A percentile compares a stretch with the other conserved stretches of the same genome.
These are phyloP conservation scores for Eustoma russellianum DNA, from an alignment of 257 asterid genomes.

Conservation along the genomic window DNA sequence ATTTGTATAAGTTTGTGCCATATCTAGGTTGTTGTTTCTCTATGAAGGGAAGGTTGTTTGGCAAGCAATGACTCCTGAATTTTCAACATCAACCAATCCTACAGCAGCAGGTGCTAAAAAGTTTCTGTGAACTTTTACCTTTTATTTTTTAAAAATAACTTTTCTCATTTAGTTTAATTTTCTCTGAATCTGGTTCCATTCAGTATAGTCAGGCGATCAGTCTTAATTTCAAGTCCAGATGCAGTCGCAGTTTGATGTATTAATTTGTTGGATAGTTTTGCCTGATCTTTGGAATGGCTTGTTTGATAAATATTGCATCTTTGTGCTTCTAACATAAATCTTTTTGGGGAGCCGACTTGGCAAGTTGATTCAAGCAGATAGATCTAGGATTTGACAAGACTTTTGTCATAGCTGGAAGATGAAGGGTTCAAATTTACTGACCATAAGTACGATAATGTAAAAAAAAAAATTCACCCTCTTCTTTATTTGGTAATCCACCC, in stretches of 20 bases:
- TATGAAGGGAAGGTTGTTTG: conserved; percentile 88
- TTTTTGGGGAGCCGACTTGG: background rate
- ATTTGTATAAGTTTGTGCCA: conserved; percentile 9
- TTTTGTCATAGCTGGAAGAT: no score
- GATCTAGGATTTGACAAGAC: background rate
- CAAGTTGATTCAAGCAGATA: background rate
- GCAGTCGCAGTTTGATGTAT: no score
- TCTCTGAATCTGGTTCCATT: no score
- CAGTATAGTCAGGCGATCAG: no score
- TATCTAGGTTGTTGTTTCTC: conserved; percentile 64
- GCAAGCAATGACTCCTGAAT: conserved; percentile 96
- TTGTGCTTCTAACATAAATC: background rate
- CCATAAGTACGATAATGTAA: no score
- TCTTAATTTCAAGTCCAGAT: no score
- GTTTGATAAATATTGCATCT: no score
- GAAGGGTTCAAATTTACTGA: background rate
- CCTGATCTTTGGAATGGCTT: no score
- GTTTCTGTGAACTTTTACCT: background rate
- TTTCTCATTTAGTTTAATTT: background rate
- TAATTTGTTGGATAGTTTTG: no score
- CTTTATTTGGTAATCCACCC: no score
- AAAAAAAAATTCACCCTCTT: no score
- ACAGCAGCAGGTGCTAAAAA: conserved; percentile 70
- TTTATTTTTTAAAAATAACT: background rate
- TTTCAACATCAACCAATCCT: conserved; percentile 73